Conservation (phyloP, 352 stramenopile species). For the Phytophthora boehmeriae region DNA sequence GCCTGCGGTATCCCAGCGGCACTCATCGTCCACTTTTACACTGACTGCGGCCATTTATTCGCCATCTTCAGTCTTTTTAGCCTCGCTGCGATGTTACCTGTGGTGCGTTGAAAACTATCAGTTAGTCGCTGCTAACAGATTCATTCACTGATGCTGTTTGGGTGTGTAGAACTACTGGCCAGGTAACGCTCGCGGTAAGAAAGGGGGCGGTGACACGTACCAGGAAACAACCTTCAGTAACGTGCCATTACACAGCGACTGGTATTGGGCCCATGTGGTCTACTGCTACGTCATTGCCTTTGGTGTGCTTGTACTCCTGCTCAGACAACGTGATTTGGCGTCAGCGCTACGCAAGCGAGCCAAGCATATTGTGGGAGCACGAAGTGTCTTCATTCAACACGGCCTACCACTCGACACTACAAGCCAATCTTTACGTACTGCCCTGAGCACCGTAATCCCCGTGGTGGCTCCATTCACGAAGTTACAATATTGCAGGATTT, state of each 20-base stretch:
- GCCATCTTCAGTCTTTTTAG: conserved; percentile 70
- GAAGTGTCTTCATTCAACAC: conserved; percentile 73
- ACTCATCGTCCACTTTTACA: conserved; percentile 67
- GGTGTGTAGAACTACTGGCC: conserved; percentile 69
- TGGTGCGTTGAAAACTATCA: conserved; percentile 46
- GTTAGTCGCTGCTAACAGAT: background rate
- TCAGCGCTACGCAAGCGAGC: conserved; percentile 56
- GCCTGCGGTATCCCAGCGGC: conserved; percentile 73
- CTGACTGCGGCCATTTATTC: conserved; percentile 70
- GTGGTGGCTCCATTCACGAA: conserved; percentile 50
- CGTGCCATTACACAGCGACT: conserved; percentile 75
- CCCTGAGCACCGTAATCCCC: conserved; percentile 47
- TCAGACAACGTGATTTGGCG: conserved; percentile 52
- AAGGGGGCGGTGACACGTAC: conserved; percentile 51
- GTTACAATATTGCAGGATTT: conserved; percentile 73
- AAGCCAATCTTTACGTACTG: conserved; percentile 43
- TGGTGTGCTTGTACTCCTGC: conserved; percentile 55
- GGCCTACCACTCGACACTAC: conserved; percentile 62
- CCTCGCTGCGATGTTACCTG: conserved; percentile 68
- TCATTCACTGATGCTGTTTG: conserved; percentile 4
- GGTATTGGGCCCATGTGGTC: conserved; percentile 79
- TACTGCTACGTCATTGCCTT: conserved; percentile 78
- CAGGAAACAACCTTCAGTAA: conserved; percentile 86
- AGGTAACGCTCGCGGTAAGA: conserved; percentile 43
- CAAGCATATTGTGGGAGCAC: conserved; percentile 69